A percentile compares a stretch with the other conserved stretches of the same genome.
Evolutionary conservation across 306 rosid genomes (phyloP).

Genomic region (Malus orientalis): DNA sequence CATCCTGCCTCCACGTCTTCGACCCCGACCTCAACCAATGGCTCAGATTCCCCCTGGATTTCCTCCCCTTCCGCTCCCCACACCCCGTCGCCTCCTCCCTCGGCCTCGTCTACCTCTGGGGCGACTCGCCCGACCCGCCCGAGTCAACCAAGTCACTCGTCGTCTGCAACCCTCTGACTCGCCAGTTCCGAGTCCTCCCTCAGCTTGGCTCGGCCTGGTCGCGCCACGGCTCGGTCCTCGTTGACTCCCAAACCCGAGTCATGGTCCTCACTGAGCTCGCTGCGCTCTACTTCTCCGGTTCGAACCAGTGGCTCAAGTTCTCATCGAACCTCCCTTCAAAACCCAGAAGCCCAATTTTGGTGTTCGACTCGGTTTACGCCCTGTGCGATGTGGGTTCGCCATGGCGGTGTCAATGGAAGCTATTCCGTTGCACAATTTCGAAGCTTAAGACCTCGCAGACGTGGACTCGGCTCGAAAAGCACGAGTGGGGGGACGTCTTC

Average conservation of each 20-base stretch:
- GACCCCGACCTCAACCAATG: conserved; percentile 50
- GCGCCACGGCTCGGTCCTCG: conserved; percentile 79
- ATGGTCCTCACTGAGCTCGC: conserved; percentile 86
- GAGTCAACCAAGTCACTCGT: conserved; percentile 49
- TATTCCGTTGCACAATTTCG: conserved; percentile 43
- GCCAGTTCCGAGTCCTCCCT: conserved; percentile 58
- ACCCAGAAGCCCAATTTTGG: conserved; percentile 77
- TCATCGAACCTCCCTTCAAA: conserved; percentile 78
- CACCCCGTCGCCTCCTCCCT: conserved; percentile 83
- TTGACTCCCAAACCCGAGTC: conserved; percentile 54
- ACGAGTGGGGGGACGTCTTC: conserved; percentile 86
- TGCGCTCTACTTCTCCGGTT: conserved; percentile 53
- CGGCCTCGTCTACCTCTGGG: conserved; percentile 88
- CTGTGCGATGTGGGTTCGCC: conserved; percentile 93
- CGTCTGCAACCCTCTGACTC: conserved; percentile 73
- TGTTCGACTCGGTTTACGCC: conserved; percentile 53
- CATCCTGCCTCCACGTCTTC: conserved; percentile 44
- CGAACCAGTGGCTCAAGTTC: conserved; percentile 54
- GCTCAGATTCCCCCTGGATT: conserved; percentile 61
- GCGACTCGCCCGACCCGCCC: conserved; percentile 33
- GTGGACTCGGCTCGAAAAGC: conserved; percentile 63
- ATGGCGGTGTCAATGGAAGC: conserved; percentile 86
- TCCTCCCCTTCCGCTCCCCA: conserved; percentile 65
- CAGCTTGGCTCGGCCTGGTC: conserved; percentile 96
- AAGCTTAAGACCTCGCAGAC: conserved; percentile 18